Conservation (phyloP, 192 early-diverging fungal genomes). For the Rhizophagus sp. region DNA sequence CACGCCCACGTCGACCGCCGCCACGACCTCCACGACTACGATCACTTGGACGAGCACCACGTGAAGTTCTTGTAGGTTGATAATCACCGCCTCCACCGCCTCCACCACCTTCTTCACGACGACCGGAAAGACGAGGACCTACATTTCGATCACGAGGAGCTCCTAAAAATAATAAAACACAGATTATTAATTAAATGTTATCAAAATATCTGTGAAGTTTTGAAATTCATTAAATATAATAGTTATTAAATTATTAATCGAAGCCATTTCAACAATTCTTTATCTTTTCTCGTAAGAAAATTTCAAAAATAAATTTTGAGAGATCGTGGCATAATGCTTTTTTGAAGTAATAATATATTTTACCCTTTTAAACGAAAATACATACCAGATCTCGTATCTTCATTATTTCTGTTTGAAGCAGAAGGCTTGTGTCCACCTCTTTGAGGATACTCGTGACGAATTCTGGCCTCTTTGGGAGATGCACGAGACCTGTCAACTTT, state of each 20-base stretch:
- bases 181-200: too few species aligned
- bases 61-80: slow-evolving; percentile 43
- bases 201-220: background rate
- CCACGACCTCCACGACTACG: slow-evolving; percentile 53
- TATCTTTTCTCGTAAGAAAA: background rate
- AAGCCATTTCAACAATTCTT: background rate
- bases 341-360: background rate
- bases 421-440: slow-evolving; percentile 25
- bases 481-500: slow-evolving; percentile 36
- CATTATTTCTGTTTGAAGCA: slow-evolving; percentile 17
- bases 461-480: slow-evolving; percentile 25
- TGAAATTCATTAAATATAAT: background rate
- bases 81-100: slow-evolving; percentile 41
- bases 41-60: slow-evolving; percentile 49
- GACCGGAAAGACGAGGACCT: slow-evolving; percentile 29
- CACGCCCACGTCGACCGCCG: slow-evolving; percentile 63
- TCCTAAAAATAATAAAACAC: background rate
- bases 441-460: slow-evolving; percentile 34
- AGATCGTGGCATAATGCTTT: background rate
- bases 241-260: background rate
- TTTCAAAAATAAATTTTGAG: background rate
- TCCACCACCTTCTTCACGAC: slow-evolving; percentile 38
- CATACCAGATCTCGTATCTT: slow-evolving; percentile 28
- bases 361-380: background rate
- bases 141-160: slow-evolving; percentile 29